Base-by-base conservation (phyloP, 1,284 basidiomycete species). In the Cutaneotrichosporon sp. region DNA sequence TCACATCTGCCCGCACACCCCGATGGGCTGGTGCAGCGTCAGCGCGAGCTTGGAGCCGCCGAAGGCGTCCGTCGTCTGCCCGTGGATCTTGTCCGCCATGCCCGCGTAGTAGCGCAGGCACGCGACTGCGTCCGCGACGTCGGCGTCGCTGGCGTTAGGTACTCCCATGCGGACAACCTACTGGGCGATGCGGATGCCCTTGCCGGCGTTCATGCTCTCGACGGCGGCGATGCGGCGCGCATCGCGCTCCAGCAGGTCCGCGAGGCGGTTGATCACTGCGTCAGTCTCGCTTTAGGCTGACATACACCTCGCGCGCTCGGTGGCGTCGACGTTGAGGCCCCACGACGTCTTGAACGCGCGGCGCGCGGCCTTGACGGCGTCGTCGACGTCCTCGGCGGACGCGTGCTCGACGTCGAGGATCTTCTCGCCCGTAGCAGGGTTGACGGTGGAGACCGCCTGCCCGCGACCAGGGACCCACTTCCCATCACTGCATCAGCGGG, bases 11-110 rank as follows among this genome's bases (percentile, higher is more conserved):
- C 89, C 92, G 71, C 89, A 93, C 46, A 97, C 94, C 52, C 94
- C 95, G 69, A 97, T 90, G 31, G 95, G 93, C 68, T 97, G 94
- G 78, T 94, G 91, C 53, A 88, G 85, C 25, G 92, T 94, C 79
- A 92, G 92, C 18, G 89, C 89, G 61, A 92, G 80, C 80, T 93
- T 93, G 58, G 82, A 83, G 72, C 86, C 60, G 33, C 69, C 70
- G 54, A 72, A 72, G 29, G 71, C 63, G 42, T 73, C 68, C 58
- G 78, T 73, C 14, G 75, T 75, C 69, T 77, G 72, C 34, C 76
- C 90, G 54, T 83, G 81, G 59, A 90, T 85, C 80, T 87, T 87
- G 81, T 88, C 87, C 14, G 84, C 84, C 79, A 83, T 82, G 3
- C 84, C 84, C 36, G 91, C 86, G 78, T 85, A 86, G 74, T 95